A percentile compares a stretch with the other conserved stretches of the same genome.
Evolutionary conservation across 1,284 basidiomycete species (phyloP).

Genomic region (Tylopilus sp.): DNA sequence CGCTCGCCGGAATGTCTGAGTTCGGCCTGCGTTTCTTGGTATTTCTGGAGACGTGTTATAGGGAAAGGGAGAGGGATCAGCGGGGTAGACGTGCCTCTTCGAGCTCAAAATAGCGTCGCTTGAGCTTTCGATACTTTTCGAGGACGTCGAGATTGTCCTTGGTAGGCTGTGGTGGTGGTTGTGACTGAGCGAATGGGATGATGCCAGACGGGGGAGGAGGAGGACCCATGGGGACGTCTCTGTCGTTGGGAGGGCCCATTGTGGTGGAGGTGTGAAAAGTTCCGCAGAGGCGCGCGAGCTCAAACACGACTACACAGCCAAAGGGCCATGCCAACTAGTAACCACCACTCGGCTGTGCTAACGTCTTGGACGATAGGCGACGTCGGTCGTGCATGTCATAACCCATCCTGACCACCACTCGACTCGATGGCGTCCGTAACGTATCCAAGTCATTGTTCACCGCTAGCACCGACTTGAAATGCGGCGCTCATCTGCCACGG

Average conservation of each 20-base stretch:
- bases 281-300: constrained; percentile 24
- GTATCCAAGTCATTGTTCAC: no score
- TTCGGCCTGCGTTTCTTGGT: constrained; percentile 52
- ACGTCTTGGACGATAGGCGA: not conserved
- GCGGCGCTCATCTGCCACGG: constrained; percentile 11
- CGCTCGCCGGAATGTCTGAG: constrained; percentile 54
- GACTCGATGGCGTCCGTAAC: not conserved
- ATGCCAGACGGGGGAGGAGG: constrained; percentile 40
- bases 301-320: constrained; percentile 35
- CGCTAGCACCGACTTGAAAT: constrained; percentile 4
- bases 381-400: no score
- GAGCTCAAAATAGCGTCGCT: constrained; percentile 59
- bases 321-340: constrained; percentile 1
- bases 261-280: constrained; percentile 30
- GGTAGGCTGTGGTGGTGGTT: constrained; percentile 23
- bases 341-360: constrained; percentile 12
- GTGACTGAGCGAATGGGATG: constrained; percentile 25
- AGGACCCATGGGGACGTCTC: constrained; percentile 50
- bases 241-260: constrained; percentile 28
- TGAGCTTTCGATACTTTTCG: constrained; percentile 62
- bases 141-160: constrained; percentile 44
- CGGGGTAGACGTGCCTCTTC: constrained; percentile 51
- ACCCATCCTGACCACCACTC: no score
- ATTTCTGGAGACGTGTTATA: constrained; percentile 42
- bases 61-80: constrained; percentile 8